Evolutionary conservation across 2,329 filamentous ascomycete genomes (phyloP).

Genomic region (Acrocalymma vagum): DNA sequence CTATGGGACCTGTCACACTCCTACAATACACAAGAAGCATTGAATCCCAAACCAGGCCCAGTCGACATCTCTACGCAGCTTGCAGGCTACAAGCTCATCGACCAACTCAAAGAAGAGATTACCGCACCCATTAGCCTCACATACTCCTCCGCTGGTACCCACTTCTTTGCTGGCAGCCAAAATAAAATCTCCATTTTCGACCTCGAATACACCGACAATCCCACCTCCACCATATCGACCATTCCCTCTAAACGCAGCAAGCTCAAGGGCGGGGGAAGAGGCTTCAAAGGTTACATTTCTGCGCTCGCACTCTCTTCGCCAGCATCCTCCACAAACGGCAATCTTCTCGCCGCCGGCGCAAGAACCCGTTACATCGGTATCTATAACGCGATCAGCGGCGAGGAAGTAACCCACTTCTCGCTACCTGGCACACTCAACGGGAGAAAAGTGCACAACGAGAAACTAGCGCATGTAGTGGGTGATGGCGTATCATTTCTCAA

Average conservation of each 20-base stretch:
- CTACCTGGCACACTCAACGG: conserved; percentile 39
- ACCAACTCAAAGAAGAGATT: conserved; percentile 64
- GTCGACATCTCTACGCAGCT: conserved; percentile 40
- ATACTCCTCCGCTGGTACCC: conserved; percentile 58
- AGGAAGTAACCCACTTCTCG: conserved; percentile 61
- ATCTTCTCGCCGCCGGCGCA: conserved; percentile 65
- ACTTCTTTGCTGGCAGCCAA: conserved; percentile 66
- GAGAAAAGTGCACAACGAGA: conserved; percentile 9
- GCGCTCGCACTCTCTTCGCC: conserved; percentile 54
- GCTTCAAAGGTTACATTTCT: conserved; percentile 65
- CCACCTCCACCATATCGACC: conserved; percentile 51
- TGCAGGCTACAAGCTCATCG: conserved; percentile 64
- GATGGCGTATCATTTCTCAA: conserved; percentile 63
- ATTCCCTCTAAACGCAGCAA: conserved; percentile 57
- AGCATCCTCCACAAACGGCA: conserved; percentile 45
- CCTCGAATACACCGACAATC: conserved; percentile 56
- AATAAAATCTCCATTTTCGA: conserved; percentile 66
- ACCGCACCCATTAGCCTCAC: conserved; percentile 63
- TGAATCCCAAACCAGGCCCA: conserved; percentile 8
- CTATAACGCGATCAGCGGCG: conserved; percentile 61
- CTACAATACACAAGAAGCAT: conserved; percentile 12
- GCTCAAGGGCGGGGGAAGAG: conserved; percentile 53
- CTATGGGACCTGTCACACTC: conserved; percentile 49
- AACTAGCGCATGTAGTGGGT: conserved; percentile 42
- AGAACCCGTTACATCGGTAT: conserved; percentile 64